Evolutionary conservation across 257 asterid species (phyloP).

Genomic region (Anisodus acutangulus): DNA sequence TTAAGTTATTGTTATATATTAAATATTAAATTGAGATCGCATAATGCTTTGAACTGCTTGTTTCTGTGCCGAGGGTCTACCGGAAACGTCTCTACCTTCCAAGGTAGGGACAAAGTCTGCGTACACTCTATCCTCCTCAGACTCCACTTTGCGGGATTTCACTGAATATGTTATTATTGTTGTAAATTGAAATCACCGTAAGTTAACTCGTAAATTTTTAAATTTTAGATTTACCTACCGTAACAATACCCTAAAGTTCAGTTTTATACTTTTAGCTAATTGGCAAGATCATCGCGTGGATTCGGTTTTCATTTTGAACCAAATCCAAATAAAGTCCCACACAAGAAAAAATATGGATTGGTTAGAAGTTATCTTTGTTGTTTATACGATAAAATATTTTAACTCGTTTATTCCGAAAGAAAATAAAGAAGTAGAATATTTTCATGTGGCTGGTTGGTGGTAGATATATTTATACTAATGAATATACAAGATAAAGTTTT

Average conservation of each 20-base stretch:
- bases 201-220: too few species aligned
- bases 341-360: background rate
- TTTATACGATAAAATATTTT: background rate
- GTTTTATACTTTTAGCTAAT: background rate
- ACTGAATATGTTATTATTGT: too few species aligned
- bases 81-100: too few species aligned
- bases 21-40: too few species aligned
- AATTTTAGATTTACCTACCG: background rate
- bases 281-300: background rate
- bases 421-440: background rate
- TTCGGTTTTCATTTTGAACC: background rate
- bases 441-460: background rate
- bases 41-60: too few species aligned
- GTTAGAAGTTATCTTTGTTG: background rate
- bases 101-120: too few species aligned
- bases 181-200: too few species aligned
- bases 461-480: background rate
- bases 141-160: too few species aligned
- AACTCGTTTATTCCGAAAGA: background rate
- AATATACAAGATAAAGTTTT: background rate
- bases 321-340: constrained; percentile 6
- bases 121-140: too few species aligned
- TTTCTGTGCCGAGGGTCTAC: too few species aligned
- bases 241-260: background rate
- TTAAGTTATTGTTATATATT: too few species aligned